Percentiles rank a stretch among this genome's conserved stretches.
Conservation (phyloP, 176 grass and related monocot genomes). For the Bolboschoenus planiculmis region DNA sequence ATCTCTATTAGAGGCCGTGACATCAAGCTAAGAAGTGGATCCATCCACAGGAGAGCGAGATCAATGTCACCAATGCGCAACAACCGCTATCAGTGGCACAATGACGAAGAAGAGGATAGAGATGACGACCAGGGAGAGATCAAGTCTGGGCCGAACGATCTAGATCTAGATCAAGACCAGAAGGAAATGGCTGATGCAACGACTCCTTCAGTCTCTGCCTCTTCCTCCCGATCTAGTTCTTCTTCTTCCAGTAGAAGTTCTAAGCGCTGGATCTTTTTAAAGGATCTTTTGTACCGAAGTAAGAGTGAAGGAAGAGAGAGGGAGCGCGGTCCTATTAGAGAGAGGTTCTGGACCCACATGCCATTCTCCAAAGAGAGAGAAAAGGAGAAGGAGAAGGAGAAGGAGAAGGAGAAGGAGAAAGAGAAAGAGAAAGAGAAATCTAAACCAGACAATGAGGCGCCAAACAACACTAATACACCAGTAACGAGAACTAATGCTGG, state of each 20-base stretch:
- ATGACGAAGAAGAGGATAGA: conserved; percentile 20
- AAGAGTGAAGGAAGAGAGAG: conserved; percentile 66
- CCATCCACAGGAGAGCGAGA: conserved; percentile 65
- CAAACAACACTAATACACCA: background rate
- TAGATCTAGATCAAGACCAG: conserved; percentile 26
- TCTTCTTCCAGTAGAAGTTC: conserved; percentile 45
- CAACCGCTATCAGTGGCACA: conserved; percentile 49
- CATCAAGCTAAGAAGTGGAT: conserved; percentile 48
- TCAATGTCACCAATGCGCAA: conserved; percentile 84
- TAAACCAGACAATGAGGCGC: background rate
- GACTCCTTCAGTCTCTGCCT: conserved; percentile 41
- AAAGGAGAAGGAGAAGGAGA: background rate
- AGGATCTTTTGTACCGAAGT: conserved; percentile 92
- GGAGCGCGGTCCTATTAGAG: conserved; percentile 25
- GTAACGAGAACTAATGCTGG: background rate
- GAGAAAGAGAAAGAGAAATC: conserved; percentile 21
- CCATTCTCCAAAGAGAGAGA: conserved; percentile 26
- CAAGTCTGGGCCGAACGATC: conserved; percentile 19
- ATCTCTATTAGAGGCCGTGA: conserved; percentile 34
- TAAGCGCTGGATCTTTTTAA: conserved; percentile 78
- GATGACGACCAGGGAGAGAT: background rate
- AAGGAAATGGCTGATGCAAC: conserved; percentile 6
- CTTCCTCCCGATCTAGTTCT: conserved; percentile 43
- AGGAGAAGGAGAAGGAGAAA: conserved; percentile 43
- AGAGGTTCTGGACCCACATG: conserved; percentile 63